A percentile compares a stretch with the other conserved stretches of the same genome.
These are phyloP conservation scores for Paecilomyces dactylethromorphus DNA, from an alignment of 2,329 filamentous ascomycete genomes.

Conservation along the genomic window DNA sequence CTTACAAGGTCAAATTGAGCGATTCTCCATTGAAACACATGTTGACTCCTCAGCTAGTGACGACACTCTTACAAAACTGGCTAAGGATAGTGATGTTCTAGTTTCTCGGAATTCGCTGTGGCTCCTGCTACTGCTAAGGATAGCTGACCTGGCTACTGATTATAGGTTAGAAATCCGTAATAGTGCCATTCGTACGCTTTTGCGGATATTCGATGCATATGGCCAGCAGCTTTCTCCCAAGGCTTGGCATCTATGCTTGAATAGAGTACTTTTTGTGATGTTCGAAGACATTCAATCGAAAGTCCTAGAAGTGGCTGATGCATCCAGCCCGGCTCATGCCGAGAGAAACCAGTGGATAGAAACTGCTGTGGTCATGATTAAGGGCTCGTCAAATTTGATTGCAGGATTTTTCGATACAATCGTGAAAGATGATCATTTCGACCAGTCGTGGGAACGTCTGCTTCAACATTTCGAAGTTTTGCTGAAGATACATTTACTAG, in stretches of 20 bases:
- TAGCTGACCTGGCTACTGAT: constrained; percentile 35
- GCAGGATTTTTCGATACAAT: constrained; percentile 71
- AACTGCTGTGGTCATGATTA: constrained; percentile 67
- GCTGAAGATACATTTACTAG: constrained; percentile 57
- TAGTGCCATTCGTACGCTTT: constrained; percentile 79
- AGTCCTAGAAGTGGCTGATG: constrained; percentile 11
- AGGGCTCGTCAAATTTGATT: constrained; percentile 65
- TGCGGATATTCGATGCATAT: constrained; percentile 88
- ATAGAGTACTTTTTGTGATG: constrained; percentile 72
- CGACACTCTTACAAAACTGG: constrained; percentile 50
- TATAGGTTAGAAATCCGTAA: constrained; percentile 34
- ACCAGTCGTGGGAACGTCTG: constrained; percentile 68
- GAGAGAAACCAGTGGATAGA: constrained; percentile 59
- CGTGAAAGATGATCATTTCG: constrained; percentile 59
- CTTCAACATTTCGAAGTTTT: constrained; percentile 61
- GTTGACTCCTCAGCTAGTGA: constrained; percentile 46
- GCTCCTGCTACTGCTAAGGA: constrained; percentile 30
- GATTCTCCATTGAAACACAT: constrained; percentile 30
- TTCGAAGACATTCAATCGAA: constrained; percentile 62
- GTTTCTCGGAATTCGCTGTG: constrained; percentile 44
- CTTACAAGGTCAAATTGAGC: constrained; percentile 49
- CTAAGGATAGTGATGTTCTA: constrained; percentile 52
- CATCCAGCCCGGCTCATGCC: constrained; percentile 13
- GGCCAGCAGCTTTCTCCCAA: constrained; percentile 70
- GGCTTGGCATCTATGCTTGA: constrained; percentile 78